Conservation (phyloP, 768 basidiomycete genomes). For the Boletus huronensis region DNA sequence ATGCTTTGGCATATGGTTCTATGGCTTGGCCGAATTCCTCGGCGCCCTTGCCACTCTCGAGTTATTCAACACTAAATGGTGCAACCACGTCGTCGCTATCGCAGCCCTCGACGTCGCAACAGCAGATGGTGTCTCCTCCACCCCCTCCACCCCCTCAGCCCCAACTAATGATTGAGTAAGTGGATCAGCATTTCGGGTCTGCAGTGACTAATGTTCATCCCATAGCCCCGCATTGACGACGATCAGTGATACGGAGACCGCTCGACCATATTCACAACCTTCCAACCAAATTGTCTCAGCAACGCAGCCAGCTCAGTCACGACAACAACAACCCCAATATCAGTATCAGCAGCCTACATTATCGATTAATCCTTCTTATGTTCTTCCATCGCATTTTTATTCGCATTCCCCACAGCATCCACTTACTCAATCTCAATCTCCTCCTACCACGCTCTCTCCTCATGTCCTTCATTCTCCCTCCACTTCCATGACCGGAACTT, state of each 20-base stretch:
- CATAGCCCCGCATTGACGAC: conserved; percentile 58
- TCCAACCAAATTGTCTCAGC: conserved; percentile 38
- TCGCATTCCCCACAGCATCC: conserved; percentile 31
- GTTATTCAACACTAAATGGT: conserved; percentile 74
- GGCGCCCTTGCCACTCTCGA: conserved; percentile 57
- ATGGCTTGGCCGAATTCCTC: conserved; percentile 43
- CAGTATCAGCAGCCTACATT: conserved; percentile 40
- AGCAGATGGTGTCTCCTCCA: conserved; percentile 29
- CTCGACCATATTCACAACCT: conserved; percentile 44
- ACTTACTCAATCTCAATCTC: conserved; percentile 29
- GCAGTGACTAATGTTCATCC: conserved; percentile 13
- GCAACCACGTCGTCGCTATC: conserved; percentile 52
- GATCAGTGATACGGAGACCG: conserved; percentile 48
- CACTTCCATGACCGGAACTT: conserved; percentile 27
- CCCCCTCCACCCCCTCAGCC: conserved; percentile 24
- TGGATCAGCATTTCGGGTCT: background rate
- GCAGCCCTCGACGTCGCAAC: conserved; percentile 29
- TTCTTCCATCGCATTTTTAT: conserved; percentile 38
- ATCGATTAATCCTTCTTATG: conserved; percentile 42
- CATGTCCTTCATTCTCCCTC: conserved; percentile 64
- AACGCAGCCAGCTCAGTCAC: conserved; percentile 33
- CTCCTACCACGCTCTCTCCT: conserved; percentile 66
- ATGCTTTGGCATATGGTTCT: conserved; percentile 52
- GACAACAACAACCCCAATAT: conserved; percentile 36
- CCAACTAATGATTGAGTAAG: conserved; percentile 70